Evolutionary conservation across 108 stramenopile genomes (phyloP).

Genomic region (Parietichytrium sp.): DNA sequence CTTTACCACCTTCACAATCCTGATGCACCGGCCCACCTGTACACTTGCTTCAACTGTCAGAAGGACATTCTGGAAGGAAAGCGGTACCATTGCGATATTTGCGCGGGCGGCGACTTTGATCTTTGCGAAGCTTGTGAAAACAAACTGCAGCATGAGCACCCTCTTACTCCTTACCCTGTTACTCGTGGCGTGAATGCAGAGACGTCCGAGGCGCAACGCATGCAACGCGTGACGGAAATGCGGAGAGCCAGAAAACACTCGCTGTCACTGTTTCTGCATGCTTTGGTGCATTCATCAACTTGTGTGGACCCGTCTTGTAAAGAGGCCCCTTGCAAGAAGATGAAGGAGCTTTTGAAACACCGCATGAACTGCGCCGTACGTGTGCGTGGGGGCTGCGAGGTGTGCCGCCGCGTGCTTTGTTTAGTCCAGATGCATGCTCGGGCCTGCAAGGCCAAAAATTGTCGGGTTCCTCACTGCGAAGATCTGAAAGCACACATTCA

Average conservation of each 20-base stretch:
- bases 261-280: not conserved
- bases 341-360: conserved; percentile 26
- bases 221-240: conserved; percentile 35
- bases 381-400: conserved; percentile 27
- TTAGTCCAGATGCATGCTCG: conserved; percentile 36
- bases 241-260: conserved; percentile 1
- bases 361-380: conserved; percentile 32
- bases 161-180: conserved; percentile 14
- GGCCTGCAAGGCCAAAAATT: not conserved
- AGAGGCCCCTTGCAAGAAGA: conserved; percentile 36
- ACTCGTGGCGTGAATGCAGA: conserved; percentile 32
- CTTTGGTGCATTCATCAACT: conserved; percentile 17
- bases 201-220: conserved; percentile 21
- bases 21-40: conserved; percentile 71
- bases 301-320: not conserved
- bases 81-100: conserved; percentile 25
- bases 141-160: not conserved
- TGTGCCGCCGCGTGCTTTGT: conserved; percentile 35
- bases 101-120: not conserved
- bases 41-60: conserved; percentile 23
- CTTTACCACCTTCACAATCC: conserved; percentile 95
- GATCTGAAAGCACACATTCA: conserved; percentile 30
- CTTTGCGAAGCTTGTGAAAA: not conserved
- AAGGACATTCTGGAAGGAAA: conserved; percentile 27
- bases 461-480: conserved; percentile 33